A percentile compares a stretch with the other conserved stretches of the same genome.
phyloP scores from a whole-genome alignment of 768 basidiomycete species.

The Auricularia sp. region DNA sequence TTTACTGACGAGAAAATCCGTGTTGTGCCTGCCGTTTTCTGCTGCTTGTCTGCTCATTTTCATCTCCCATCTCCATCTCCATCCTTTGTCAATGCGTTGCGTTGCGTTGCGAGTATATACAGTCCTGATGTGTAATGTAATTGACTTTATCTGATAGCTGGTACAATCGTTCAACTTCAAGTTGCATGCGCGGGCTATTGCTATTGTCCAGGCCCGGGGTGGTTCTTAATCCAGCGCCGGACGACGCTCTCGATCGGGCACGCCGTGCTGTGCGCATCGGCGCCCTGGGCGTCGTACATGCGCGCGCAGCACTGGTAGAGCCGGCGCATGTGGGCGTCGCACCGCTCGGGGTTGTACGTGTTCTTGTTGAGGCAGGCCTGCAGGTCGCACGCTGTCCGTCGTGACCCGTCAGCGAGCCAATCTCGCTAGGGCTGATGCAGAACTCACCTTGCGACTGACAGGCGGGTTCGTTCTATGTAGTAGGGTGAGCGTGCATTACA shows the following conservation, averaged over 20 bases:
- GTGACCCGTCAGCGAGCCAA: neutral
- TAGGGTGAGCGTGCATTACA: too few relatives aligned
- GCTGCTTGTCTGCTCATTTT: too few relatives aligned
- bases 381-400: conserved; percentile 46
- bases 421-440: neutral
- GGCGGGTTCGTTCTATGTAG: conserved; percentile 7
- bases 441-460: conserved; percentile 19
- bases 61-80: too few relatives aligned
- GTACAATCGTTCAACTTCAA: too few relatives aligned
- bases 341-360: conserved; percentile 56
- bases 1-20: too few relatives aligned
- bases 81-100: too few relatives aligned
- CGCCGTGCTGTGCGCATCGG: conserved; percentile 41
- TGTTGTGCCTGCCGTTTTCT: too few relatives aligned
- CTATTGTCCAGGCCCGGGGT: conserved; percentile 21
- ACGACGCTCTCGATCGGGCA: conserved; percentile 50
- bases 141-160: too few relatives aligned
- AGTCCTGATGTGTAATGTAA: too few relatives aligned
- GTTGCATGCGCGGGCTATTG: too few relatives aligned
- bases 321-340: conserved; percentile 38
- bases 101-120: too few relatives aligned
- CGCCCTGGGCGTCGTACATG: conserved; percentile 40
- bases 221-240: conserved; percentile 48
- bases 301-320: conserved; percentile 54
- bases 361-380: conserved; percentile 55